Percentiles rank a stretch among this genome's conserved stretches.
These are phyloP conservation scores for Candida methanosorbosa DNA, from an alignment of 805 yeast genomes.

Conservation along the genomic window DNA sequence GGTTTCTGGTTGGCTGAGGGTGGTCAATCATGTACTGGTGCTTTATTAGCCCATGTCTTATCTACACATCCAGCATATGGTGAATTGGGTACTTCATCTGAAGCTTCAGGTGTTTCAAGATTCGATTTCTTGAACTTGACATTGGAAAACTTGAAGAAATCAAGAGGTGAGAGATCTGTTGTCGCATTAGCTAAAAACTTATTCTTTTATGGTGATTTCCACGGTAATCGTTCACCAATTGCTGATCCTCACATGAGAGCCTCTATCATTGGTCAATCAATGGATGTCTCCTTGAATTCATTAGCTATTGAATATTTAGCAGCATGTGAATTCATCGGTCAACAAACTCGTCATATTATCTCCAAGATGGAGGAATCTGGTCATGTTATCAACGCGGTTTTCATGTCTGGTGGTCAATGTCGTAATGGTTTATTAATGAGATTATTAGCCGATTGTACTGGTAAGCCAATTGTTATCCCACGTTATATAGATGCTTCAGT, in stretches of 20 bases:
- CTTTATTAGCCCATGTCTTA: constrained; percentile 79
- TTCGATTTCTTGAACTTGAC: constrained; percentile 77
- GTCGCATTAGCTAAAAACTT: constrained; percentile 75
- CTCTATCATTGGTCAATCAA: constrained; percentile 81
- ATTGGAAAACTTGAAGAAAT: constrained; percentile 56
- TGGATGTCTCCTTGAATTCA: constrained; percentile 82
- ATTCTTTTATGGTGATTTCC: constrained; percentile 93
- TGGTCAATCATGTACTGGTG: constrained; percentile 98
- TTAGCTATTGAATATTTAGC: constrained; percentile 82
- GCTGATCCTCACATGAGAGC: constrained; percentile 95
- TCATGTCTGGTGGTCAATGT: constrained; percentile 95
- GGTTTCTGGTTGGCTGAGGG: constrained; percentile 96
- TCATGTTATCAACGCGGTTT: constrained; percentile 65
- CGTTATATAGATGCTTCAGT: constrained; percentile 95
- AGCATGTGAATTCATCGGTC: constrained; percentile 96
- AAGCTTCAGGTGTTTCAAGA: constrained; percentile 58
- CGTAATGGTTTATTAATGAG: constrained; percentile 85
- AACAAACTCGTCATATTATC: constrained; percentile 92
- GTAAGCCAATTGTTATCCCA: constrained; percentile 86
- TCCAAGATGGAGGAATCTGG: constrained; percentile 79
- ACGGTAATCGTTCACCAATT: constrained; percentile 96
- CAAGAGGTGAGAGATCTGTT: constrained; percentile 56
- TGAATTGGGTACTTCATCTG: constrained; percentile 60
- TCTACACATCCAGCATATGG: constrained; percentile 83
- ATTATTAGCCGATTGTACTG: constrained; percentile 87